phyloP scores from a whole-genome alignment of 1,284 basidiomycete species.

The Schizopora paradoxa region DNA sequence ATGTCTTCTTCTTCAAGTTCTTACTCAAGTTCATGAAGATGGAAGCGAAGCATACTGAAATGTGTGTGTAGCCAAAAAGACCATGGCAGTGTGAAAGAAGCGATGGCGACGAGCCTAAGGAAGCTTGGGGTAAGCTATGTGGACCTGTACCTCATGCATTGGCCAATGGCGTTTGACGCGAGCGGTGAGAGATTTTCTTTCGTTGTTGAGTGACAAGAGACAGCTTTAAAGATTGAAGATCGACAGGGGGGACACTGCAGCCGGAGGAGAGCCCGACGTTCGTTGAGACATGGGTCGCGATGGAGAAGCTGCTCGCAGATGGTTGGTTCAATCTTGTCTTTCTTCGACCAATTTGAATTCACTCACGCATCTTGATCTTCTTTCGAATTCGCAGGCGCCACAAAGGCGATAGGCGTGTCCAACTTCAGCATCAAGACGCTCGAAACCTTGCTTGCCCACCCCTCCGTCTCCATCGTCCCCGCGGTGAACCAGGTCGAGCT shows the following conservation, averaged over 20 bases:
- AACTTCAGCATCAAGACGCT: conserved; percentile 61
- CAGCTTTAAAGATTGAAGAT: conserved; percentile 15
- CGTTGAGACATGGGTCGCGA: conserved; percentile 52
- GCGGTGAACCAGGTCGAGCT: conserved; percentile 63
- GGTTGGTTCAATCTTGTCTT: conserved; percentile 24
- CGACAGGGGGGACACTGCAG: conserved; percentile 26
- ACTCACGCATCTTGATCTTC: too few relatives aligned
- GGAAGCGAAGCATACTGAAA: conserved; percentile 2
- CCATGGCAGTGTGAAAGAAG: conserved; percentile 45
- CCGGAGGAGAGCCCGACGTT: conserved; percentile 37
- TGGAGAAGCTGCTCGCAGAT: conserved; percentile 48
- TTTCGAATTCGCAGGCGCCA: conserved; percentile 26
- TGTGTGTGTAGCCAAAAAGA: conserved; percentile 23
- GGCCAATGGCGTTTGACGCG: conserved; percentile 36
- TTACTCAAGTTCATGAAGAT: conserved; percentile 1
- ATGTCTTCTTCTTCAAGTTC: conserved; percentile 11
- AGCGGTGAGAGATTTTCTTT: conserved; percentile 8
- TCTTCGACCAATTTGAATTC: not conserved
- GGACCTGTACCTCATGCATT: conserved; percentile 70
- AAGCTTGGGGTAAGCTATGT: conserved; percentile 59
- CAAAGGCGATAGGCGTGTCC: conserved; percentile 60
- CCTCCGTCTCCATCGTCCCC: conserved; percentile 40
- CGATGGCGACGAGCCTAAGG: conserved; percentile 49
- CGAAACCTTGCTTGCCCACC: conserved; percentile 37
- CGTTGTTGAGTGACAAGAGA: conserved; percentile 11